Conservation (phyloP, 1,139 yeast genomes). For the Pichia sp. region DNA sequence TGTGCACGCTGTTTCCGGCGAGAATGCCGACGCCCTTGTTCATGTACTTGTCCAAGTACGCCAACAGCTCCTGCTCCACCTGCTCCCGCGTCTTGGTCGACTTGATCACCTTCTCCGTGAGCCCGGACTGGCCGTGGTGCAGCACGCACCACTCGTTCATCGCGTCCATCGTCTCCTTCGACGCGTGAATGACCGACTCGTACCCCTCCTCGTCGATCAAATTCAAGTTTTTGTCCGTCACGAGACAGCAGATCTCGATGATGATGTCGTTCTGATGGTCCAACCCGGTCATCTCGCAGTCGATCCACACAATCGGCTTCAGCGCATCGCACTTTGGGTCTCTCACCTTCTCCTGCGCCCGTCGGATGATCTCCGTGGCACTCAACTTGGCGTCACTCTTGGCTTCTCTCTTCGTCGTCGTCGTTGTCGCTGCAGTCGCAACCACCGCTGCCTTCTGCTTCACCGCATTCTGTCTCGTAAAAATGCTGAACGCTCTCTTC, state of each 20-base stretch:
- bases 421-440: not conserved
- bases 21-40: slow-evolving; percentile 55
- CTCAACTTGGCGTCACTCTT: not conserved
- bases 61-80: slow-evolving; percentile 62
- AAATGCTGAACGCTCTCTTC: slow-evolving; percentile 12
- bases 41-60: slow-evolving; percentile 55
- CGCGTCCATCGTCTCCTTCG: slow-evolving; percentile 54
- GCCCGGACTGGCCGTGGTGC: slow-evolving; percentile 71
- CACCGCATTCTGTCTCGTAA: not conserved
- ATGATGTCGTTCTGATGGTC: slow-evolving; percentile 69
- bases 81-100: slow-evolving; percentile 50
- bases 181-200: slow-evolving; percentile 76
- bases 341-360: slow-evolving; percentile 11
- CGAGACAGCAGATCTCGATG: slow-evolving; percentile 85
- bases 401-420: not conserved
- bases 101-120: slow-evolving; percentile 62
- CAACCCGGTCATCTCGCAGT: slow-evolving; percentile 92
- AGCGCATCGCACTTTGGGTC: slow-evolving; percentile 18
- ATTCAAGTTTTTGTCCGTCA: slow-evolving; percentile 78
- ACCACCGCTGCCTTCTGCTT: not conserved
- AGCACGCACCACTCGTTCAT: slow-evolving; percentile 86
- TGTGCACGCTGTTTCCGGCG: slow-evolving; percentile 90
- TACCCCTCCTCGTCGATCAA: slow-evolving; percentile 65
- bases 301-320: slow-evolving; percentile 73
- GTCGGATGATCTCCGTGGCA: slow-evolving; percentile 10